Base-by-base conservation (phyloP, 2,329 filamentous ascomycete genomes). In the Davidsoniella virescens region DNA sequence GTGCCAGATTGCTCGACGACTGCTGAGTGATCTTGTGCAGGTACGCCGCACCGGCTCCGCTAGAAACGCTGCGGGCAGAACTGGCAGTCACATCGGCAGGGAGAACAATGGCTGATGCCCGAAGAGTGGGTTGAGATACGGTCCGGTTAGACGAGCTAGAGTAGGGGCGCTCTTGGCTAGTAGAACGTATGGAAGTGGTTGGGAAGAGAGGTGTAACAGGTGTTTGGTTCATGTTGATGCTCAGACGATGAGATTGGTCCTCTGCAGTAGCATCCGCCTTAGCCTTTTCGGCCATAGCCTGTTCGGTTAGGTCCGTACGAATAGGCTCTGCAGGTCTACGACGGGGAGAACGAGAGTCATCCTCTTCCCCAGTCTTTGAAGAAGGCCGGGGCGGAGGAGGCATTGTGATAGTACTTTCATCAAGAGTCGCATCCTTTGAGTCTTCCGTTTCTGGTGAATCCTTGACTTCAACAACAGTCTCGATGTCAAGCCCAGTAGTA, bases 251-350 rank as follows among this genome's bases (percentile, higher is more conserved):
- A n/a, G 87, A 87, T 65, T 94, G 78, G 60, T 92, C 75, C 16
- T 94, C 68, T 2, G 82, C 87, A 25, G 87, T 87, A 50, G 78
- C 83, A 58, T 86, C 83, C 50, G 94, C 67, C 64, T 94, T 87
- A 52, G 93, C 84, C 20, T 40, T 40, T 17, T 48, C 44, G 6
- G 16, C 39, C 14, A 18, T 18, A 9, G 46, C 17, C 33, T 49
- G 36, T 29, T 83, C 80, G 23, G 65, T 72, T 39, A 77, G 65
- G 60, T 74, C 73, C 10, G 38, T 38, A 4, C 39, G 29, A n/a
- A 51, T 51, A n/a, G 26, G 44, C 9, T 51, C 50, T 18, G 44
- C 23, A 18, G 50, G 50, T 8, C 50, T 44, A 16, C 50, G 51
- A 17, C 49, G 48, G 8, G 43, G 25, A 18, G 43, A 47, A 7